Evolutionary conservation across 371 early-diverging fungal genomes (phyloP).

Genomic region (Rhizopus microsporus): DNA sequence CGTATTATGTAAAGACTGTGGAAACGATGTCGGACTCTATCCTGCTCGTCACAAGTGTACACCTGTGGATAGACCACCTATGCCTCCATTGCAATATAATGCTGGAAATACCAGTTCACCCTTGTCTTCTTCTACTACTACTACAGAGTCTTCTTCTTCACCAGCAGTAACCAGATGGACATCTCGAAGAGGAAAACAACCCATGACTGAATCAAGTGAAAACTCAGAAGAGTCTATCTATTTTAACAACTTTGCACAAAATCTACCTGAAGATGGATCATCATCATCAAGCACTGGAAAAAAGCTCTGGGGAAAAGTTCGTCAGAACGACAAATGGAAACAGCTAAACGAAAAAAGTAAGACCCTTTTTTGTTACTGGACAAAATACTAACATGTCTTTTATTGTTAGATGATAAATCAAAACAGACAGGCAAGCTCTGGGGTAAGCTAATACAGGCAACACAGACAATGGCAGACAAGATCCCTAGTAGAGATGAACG

Average conservation of each 20-base stretch:
- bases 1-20: conserved; percentile 70
- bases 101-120: conserved; percentile 10
- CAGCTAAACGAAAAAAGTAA: conserved; percentile 43
- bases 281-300: conserved; percentile 23
- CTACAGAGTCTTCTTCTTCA: conserved; percentile 6
- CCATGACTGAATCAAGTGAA: conserved; percentile 7
- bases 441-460: conserved; percentile 58
- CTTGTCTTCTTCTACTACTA: conserved; percentile 17
- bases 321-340: conserved; percentile 54
- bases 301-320: conserved; percentile 50
- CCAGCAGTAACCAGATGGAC: conserved; percentile 12
- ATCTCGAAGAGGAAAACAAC: conserved; percentile 20
- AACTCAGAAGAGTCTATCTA: conserved; percentile 44
- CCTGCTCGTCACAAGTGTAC: conserved; percentile 69
- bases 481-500: conserved; percentile 48
- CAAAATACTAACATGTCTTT: conserved; percentile 3
- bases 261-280: conserved; percentile 29
- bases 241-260: conserved; percentile 45
- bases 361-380: background rate
- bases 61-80: conserved; percentile 44
- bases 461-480: conserved; percentile 57
- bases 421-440: conserved; percentile 50
- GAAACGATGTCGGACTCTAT: conserved; percentile 68
- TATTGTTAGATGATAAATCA: conserved; percentile 31
- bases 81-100: conserved; percentile 42